Percentiles rank a stretch among this genome's conserved stretches.
phyloP scores from a whole-genome alignment of 305 asterid genomes.

The Fraxinus sp. region DNA sequence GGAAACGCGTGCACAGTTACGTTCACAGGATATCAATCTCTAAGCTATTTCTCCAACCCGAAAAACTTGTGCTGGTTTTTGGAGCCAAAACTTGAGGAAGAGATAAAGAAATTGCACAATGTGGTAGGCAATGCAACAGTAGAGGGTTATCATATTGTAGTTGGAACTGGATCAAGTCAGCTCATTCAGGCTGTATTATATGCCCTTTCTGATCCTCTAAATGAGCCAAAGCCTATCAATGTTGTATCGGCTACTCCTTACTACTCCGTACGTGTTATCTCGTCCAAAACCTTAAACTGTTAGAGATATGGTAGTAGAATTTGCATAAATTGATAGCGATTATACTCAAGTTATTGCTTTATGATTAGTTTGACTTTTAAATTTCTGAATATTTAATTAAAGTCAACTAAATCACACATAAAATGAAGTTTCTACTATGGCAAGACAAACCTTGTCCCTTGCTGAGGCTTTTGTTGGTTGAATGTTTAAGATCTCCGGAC shows the following conservation, averaged over 20 bases:
- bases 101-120: constrained; percentile 48
- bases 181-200: constrained; percentile 61
- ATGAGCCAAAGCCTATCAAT: constrained; percentile 43
- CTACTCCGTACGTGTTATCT: constrained; percentile 47
- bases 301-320: neutral
- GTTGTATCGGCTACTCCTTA: constrained; percentile 68
- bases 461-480: constrained; percentile 35
- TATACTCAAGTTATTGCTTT: neutral
- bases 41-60: constrained; percentile 58
- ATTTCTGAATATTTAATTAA: neutral
- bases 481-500: constrained; percentile 31
- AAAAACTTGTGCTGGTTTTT: constrained; percentile 61
- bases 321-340: neutral
- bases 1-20: constrained; percentile 35
- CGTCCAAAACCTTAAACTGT: neutral
- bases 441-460: constrained; percentile 35
- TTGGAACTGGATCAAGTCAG: constrained; percentile 84
- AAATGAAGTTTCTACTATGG: constrained; percentile 6
- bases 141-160: constrained; percentile 45
- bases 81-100: constrained; percentile 65
- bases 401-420: constrained; percentile 24
- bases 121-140: constrained; percentile 51
- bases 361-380: constrained; percentile 17
- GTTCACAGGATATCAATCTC: constrained; percentile 42
- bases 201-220: constrained; percentile 46